Evolutionary conservation across 1,284 basidiomycete species (phyloP), one percentile per base, ranked within the genome.

Genomic region (Ganoderma lucidum): DNA sequence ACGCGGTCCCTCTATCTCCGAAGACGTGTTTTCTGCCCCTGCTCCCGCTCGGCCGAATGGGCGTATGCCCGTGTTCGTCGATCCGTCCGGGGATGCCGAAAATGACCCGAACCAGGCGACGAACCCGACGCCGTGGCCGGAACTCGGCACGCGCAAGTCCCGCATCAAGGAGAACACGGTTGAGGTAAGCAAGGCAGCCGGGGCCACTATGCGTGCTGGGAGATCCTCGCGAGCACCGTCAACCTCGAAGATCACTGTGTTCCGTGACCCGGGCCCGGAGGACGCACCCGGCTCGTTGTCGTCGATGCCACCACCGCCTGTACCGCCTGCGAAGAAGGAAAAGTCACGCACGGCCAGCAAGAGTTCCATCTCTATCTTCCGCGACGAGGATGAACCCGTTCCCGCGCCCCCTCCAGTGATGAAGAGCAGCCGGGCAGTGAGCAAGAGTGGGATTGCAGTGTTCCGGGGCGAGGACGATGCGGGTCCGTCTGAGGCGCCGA

Each of bases 121-220:
- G 51, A 68, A 71, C 55, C 76, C 78, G 3, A 85, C 86, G 66
- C 80, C 86, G 6, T 94, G 90, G 86, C 85, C 87, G 30, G 92
- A 93, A 69, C 78, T 94, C 1, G 93, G 91, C 23, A 90, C 91
- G 69, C 90, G 92, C 74, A 91, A 90, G 77, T 84, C 88, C 12
- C 86, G 92, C 63, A 82, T 92, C 69, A 94, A 93, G 74, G 93
- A 94, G 81, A 94, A 94, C 73, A 81, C 88, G 2, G 87, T 86
- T 6, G 90, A 90, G 77, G 85, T 87, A 28, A 87, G 86, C 77
- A 91, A 91, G 81, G 84, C 90, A 63, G 84, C 79, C 3, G 93
- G 92, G 12, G 85, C 90, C 64, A 92, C 85, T 30, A 71, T 93
- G 60, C 88, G 86, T 69, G 81, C 87, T 19, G 87, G 89, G 37